Conservation (phyloP, 768 basidiomycete species). For the Imleria badia region DNA sequence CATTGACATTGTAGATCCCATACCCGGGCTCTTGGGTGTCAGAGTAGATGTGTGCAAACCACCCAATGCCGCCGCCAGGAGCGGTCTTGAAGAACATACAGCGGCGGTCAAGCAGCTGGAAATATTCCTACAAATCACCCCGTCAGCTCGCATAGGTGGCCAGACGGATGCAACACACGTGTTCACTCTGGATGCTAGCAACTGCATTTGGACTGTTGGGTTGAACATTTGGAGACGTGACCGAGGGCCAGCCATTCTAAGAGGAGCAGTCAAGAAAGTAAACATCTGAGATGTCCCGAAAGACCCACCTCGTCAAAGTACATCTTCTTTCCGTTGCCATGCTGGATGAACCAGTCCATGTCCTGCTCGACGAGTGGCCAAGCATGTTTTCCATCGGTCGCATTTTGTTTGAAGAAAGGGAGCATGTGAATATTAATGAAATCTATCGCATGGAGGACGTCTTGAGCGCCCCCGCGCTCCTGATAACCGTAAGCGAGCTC, state of each 20-base stretch:
- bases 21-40: slow-evolving; percentile 68
- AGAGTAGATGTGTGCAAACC: slow-evolving; percentile 82
- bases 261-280: background rate
- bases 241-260: slow-evolving; percentile 82
- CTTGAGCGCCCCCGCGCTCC: slow-evolving; percentile 47
- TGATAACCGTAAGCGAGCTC: slow-evolving; percentile 65
- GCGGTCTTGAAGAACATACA: slow-evolving; percentile 62
- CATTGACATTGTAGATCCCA: slow-evolving; percentile 55
- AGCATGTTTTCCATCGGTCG: slow-evolving; percentile 46
- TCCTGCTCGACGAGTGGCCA: slow-evolving; percentile 64
- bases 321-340: slow-evolving; percentile 70
- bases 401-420: slow-evolving; percentile 59
- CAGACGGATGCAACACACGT: slow-evolving; percentile 36
- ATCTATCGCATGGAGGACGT: slow-evolving; percentile 60
- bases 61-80: slow-evolving; percentile 64
- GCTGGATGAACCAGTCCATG: slow-evolving; percentile 65
- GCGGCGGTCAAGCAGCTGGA: slow-evolving; percentile 56
- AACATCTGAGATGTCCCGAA: background rate
- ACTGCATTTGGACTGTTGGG: slow-evolving; percentile 65
- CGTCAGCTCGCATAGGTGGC: background rate
- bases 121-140: slow-evolving; percentile 45
- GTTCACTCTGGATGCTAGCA: slow-evolving; percentile 60
- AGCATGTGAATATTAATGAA: slow-evolving; percentile 69
- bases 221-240: slow-evolving; percentile 57
- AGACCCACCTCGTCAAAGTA: slow-evolving; percentile 62